These are phyloP conservation scores for Colletotrichum sp. DNA, from an alignment of 2,329 filamentous ascomycete species.

Conservation along the genomic window DNA sequence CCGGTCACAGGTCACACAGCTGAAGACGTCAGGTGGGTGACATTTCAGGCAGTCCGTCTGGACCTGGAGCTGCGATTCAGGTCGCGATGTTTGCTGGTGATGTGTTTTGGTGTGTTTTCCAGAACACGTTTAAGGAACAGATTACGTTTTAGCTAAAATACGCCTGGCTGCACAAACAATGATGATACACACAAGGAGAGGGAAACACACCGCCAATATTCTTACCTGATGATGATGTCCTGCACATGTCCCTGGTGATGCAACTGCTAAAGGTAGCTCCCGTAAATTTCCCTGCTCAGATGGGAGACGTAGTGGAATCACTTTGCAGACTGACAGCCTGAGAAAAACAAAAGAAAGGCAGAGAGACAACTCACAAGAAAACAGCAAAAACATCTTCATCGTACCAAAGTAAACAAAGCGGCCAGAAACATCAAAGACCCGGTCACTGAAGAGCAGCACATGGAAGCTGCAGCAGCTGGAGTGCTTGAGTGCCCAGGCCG, in stretches of 20 bases:
- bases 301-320: too few relatives aligned
- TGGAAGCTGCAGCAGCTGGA: not conserved
- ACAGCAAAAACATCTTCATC: not conserved
- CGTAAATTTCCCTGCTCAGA: not conserved
- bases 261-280: not conserved
- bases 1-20: constrained; percentile 1
- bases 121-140: not conserved
- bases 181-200: not conserved
- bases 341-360: not conserved
- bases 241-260: not conserved
- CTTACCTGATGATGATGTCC: not conserved
- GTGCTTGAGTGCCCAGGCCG: not conserved
- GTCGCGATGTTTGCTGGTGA: not conserved
- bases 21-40: constrained; percentile 7
- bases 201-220: not conserved
- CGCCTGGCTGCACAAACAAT: not conserved
- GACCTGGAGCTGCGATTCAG: not conserved
- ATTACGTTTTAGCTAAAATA: not conserved
- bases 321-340: too few relatives aligned
- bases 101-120: not conserved
- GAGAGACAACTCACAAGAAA: not conserved
- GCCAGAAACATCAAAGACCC: not conserved
- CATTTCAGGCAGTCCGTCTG: not conserved
- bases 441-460: not conserved
- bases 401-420: not conserved